phyloP scores from a whole-genome alignment of 2,329 filamentous ascomycete genomes.

The Calonectria hongkongensis region DNA sequence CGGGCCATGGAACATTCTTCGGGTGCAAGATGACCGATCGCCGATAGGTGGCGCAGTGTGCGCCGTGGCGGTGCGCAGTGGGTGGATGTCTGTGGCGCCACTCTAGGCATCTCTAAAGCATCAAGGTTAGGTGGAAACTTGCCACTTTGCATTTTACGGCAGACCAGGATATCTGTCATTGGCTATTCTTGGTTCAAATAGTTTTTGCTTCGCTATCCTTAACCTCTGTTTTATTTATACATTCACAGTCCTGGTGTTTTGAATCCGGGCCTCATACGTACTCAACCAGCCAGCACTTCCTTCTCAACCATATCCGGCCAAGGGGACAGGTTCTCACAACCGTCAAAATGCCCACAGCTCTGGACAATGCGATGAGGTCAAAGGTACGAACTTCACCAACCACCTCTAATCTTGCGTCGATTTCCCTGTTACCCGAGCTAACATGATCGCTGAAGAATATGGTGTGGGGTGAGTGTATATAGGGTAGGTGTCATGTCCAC shows the following conservation, averaged over 20 bases:
- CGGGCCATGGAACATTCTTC: conserved; percentile 51
- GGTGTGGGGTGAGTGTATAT: conserved; percentile 75
- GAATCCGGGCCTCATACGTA: too few relatives aligned
- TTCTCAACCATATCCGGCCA: too few relatives aligned
- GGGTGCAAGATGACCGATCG: conserved; percentile 50
- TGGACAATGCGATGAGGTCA: conserved; percentile 53
- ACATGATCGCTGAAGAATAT: conserved; percentile 72
- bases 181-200: conserved; percentile 2
- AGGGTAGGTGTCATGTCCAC: conserved; percentile 44
- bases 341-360: conserved; percentile 46
- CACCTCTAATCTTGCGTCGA: too few relatives aligned
- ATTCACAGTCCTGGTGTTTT: not conserved
- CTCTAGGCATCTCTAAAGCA: conserved; percentile 22
- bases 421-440: conserved; percentile 18
- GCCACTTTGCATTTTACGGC: conserved; percentile 50
- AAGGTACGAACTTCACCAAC: conserved; percentile 43
- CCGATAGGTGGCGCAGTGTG: conserved; percentile 45
- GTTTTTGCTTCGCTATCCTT: not conserved
- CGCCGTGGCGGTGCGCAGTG: conserved; percentile 25
- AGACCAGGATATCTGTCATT: conserved; percentile 25
- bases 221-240: not conserved
- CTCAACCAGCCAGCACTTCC: not conserved
- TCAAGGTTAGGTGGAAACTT: conserved; percentile 41
- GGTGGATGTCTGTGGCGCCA: conserved; percentile 27
- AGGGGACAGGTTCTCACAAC: not conserved